Conservation (phyloP, 768 basidiomycete species). For the Kwoniella newhampshirensis region DNA sequence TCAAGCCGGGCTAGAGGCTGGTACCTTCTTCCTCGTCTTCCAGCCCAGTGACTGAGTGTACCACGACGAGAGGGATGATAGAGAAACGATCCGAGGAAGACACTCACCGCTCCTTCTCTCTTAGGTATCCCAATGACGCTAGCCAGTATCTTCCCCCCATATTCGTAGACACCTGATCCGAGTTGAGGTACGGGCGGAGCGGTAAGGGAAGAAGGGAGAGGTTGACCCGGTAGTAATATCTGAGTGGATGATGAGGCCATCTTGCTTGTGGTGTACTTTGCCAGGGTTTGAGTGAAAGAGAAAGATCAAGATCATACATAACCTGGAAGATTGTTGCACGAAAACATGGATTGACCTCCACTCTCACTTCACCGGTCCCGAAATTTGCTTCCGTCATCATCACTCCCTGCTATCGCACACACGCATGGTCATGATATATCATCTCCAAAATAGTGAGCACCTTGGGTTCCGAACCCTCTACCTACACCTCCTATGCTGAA, state of each 20-base stretch:
- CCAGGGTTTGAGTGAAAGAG: background rate
- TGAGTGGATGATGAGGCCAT: constrained; percentile 11
- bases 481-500: too few relatives aligned
- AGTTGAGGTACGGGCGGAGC: constrained; percentile 42
- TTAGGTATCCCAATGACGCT: constrained; percentile 44
- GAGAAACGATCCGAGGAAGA: background rate
- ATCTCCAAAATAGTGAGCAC: background rate
- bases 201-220: constrained; percentile 39
- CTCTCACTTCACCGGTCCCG: background rate
- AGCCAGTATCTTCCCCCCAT: constrained; percentile 42
- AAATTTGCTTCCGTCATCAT: constrained; percentile 2
- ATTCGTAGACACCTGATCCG: constrained; percentile 47
- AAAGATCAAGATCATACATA: background rate
- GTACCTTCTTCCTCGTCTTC: too few relatives aligned
- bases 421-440: constrained; percentile 8
- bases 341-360: constrained; percentile 12
- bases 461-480: too few relatives aligned
- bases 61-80: too few relatives aligned
- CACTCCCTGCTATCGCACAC: background rate
- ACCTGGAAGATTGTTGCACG: background rate
- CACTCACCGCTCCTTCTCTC: constrained; percentile 43
- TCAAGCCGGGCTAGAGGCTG: too few relatives aligned
- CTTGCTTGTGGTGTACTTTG: too few relatives aligned
- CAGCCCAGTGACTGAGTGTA: too few relatives aligned
- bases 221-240: constrained; percentile 49